A percentile compares a stretch with the other conserved stretches of the same genome.
These are phyloP conservation scores for Canavalia ensiformis DNA, from an alignment of 306 rosid genomes.

Conservation along the genomic window DNA sequence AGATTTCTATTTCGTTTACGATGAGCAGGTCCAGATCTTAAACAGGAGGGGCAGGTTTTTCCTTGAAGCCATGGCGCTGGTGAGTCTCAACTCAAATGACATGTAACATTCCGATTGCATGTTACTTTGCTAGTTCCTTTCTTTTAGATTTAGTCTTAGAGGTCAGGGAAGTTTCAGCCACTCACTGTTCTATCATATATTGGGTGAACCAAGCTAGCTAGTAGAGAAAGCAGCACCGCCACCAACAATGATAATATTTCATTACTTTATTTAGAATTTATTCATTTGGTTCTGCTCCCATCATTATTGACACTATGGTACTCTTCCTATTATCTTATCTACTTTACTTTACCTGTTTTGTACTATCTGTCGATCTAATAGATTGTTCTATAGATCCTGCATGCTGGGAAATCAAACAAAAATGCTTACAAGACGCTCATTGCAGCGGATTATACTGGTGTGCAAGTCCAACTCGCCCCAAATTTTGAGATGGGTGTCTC, in stretches of 20 bases:
- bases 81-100: slow-evolving; percentile 44
- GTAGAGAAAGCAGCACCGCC: no score
- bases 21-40: slow-evolving; percentile 61
- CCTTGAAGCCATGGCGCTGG: slow-evolving; percentile 83
- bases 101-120: neutral
- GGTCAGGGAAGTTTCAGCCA: neutral
- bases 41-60: slow-evolving; percentile 53
- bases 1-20: neutral
- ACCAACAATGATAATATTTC: no score
- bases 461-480: slow-evolving; percentile 60
- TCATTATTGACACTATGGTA: neutral
- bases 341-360: neutral
- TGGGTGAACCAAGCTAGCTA: no score
- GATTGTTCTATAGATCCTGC: slow-evolving; percentile 63
- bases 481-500: slow-evolving; percentile 79
- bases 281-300: neutral
- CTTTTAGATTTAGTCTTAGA: neutral
- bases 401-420: slow-evolving; percentile 65
- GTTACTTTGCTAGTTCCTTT: neutral
- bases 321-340: neutral
- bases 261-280: neutral
- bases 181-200: neutral
- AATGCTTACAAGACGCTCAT: slow-evolving; percentile 71
- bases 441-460: slow-evolving; percentile 69
- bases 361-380: neutral